phyloP scores from a whole-genome alignment of 257 asterid genomes.

The Fraxinus americana region DNA sequence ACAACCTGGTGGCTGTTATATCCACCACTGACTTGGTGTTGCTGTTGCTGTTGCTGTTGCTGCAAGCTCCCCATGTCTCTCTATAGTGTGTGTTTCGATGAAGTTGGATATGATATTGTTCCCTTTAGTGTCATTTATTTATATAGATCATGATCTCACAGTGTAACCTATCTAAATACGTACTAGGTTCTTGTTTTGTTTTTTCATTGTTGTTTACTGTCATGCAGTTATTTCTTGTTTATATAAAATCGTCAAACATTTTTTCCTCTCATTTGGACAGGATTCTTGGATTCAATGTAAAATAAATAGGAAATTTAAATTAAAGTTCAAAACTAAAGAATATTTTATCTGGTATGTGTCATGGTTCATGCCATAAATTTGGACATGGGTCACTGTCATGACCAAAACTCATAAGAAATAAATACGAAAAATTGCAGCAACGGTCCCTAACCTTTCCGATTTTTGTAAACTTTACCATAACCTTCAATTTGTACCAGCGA shows the following conservation, averaged over 20 bases:
- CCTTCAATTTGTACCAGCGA: too few species aligned
- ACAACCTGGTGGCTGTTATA: conserved; percentile 46
- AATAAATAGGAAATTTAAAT: neutral
- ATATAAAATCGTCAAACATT: neutral
- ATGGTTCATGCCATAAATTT: neutral
- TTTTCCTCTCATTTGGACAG: neutral
- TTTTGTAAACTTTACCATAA: too few species aligned
- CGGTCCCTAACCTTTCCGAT: too few species aligned
- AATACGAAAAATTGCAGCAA: too few species aligned
- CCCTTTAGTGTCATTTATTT: neutral
- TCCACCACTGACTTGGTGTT: conserved; percentile 30
- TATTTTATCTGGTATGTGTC: neutral
- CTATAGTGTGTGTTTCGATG: neutral
- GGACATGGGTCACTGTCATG: conserved; percentile 8
- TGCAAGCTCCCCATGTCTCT: conserved; percentile 44
- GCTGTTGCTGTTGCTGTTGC: conserved; percentile 41
- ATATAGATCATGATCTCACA: neutral
- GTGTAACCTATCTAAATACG: neutral
- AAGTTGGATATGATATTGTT: neutral
- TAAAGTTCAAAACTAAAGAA: neutral
- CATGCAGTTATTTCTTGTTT: neutral
- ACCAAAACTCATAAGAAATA: conserved; percentile 1
- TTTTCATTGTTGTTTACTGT: neutral
- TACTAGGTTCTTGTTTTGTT: neutral
- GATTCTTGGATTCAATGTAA: neutral